phyloP scores from a whole-genome alignment of 805 yeast genomes.

The Alloascoidea hylecoeti region DNA sequence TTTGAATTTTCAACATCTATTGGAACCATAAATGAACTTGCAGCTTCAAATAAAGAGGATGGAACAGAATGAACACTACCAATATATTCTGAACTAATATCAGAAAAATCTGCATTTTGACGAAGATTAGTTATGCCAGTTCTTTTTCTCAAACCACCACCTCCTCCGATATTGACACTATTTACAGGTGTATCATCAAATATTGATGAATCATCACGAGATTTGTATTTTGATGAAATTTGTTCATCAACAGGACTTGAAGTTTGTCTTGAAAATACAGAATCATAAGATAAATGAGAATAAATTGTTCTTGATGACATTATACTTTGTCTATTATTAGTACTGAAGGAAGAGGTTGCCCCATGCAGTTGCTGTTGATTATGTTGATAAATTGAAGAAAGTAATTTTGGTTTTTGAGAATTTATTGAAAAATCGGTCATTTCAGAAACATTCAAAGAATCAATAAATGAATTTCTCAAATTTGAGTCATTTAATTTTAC shows the following conservation, averaged over 20 bases:
- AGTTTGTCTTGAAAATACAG: slow-evolving; percentile 25
- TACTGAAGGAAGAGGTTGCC: background rate
- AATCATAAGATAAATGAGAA: slow-evolving; percentile 49
- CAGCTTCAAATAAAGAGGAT: too few relatives aligned
- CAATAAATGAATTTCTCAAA: slow-evolving; percentile 24
- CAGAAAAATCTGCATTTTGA: background rate
- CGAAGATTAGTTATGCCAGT: background rate
- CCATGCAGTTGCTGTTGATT: too few relatives aligned
- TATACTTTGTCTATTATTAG: background rate
- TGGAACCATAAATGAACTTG: too few relatives aligned
- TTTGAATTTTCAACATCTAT: too few relatives aligned
- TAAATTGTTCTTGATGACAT: slow-evolving; percentile 8
- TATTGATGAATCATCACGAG: background rate
- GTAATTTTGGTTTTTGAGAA: slow-evolving; percentile 3
- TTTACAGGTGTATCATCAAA: background rate
- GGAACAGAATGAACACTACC: too few relatives aligned
- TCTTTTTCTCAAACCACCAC: background rate
- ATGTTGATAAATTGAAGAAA: too few relatives aligned
- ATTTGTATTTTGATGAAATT: background rate
- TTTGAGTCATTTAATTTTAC: slow-evolving; percentile 23
- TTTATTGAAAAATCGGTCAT: slow-evolving; percentile 12
- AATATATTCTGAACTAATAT: too few relatives aligned
- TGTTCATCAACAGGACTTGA: too few relatives aligned
- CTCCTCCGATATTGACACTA: background rate
- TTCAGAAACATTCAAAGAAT: slow-evolving; percentile 15